Conservation (phyloP, 2,329 filamentous ascomycete species). For the Truncatella angustata region DNA sequence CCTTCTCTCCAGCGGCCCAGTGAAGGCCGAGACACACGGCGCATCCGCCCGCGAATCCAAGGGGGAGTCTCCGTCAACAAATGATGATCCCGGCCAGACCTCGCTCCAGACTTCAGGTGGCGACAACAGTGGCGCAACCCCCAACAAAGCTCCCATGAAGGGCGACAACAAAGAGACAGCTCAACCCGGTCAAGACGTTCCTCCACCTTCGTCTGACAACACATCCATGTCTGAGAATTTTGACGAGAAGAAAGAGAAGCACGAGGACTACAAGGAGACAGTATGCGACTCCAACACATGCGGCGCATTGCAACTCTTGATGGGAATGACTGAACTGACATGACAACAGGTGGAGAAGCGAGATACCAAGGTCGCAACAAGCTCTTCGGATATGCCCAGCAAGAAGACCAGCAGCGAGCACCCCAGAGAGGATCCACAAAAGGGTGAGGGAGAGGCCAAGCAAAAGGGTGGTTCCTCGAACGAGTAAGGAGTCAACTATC, state of each 20-base stretch:
- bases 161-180: slow-evolving; percentile 4
- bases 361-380: slow-evolving; percentile 18
- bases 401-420: slow-evolving; percentile 22
- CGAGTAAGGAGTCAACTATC: not conserved
- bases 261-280: slow-evolving; percentile 21
- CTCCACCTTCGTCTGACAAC: slow-evolving; percentile 18
- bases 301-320: not conserved
- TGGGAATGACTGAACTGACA: not conserved
- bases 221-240: slow-evolving; percentile 13
- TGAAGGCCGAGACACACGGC: not conserved
- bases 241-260: slow-evolving; percentile 20
- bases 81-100: no score
- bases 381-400: slow-evolving; percentile 19
- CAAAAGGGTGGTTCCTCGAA: slow-evolving; percentile 17
- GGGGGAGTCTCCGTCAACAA: not conserved
- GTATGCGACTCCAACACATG: slow-evolving; percentile 8
- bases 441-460: slow-evolving; percentile 19
- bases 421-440: slow-evolving; percentile 24
- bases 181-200: slow-evolving; percentile 15
- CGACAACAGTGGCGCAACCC: no score
- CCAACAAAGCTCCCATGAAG: not conserved
- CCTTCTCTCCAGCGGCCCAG: slow-evolving; percentile 14
- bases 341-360: slow-evolving; percentile 13
- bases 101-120: no score
- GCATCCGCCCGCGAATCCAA: not conserved